Conservation (phyloP, 345 rosid genomes). For the Syzygium oleosum region DNA sequence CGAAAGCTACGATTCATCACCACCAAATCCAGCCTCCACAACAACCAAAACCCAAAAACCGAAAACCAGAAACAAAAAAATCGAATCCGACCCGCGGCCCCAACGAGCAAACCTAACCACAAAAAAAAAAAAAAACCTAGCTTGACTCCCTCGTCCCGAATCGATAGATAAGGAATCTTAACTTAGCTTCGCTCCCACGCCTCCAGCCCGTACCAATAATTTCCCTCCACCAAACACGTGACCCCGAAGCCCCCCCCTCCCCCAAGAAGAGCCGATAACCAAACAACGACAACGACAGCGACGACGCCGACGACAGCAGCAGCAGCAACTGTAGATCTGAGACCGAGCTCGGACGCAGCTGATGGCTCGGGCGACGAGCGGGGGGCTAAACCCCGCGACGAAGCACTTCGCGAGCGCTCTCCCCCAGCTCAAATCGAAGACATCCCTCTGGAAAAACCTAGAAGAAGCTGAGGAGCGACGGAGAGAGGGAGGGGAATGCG, state of each 20-base stretch:
- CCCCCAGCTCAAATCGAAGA: background rate
- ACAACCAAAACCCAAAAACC: background rate
- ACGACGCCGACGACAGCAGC: background rate
- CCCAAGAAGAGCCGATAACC: too few relatives aligned
- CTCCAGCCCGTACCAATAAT: slow-evolving; percentile 4
- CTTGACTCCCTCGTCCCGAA: background rate
- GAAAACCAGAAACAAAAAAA: background rate
- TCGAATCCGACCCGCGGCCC: background rate
- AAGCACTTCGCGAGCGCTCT: background rate
- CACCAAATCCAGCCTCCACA: slow-evolving; percentile 5
- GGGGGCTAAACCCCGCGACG: background rate
- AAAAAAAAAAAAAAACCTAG: slow-evolving; percentile 8
- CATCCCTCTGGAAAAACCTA: slow-evolving; percentile 1
- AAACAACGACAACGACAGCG: background rate
- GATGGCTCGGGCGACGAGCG: background rate
- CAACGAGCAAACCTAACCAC: background rate
- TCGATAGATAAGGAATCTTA: background rate
- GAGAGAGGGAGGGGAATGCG: background rate
- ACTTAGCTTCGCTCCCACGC: slow-evolving; percentile 25
- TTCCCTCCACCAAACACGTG: slow-evolving; percentile 12
- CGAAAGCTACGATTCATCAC: slow-evolving; percentile 94
- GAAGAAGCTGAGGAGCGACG: slow-evolving; percentile 1
- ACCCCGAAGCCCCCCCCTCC: background rate
- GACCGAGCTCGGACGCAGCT: slow-evolving; percentile 6
- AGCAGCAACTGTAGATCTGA: slow-evolving; percentile 8